A percentile compares a stretch with the other conserved stretches of the same genome.
Conservation (phyloP, 306 rosid species). For the Trifolium pratense region DNA sequence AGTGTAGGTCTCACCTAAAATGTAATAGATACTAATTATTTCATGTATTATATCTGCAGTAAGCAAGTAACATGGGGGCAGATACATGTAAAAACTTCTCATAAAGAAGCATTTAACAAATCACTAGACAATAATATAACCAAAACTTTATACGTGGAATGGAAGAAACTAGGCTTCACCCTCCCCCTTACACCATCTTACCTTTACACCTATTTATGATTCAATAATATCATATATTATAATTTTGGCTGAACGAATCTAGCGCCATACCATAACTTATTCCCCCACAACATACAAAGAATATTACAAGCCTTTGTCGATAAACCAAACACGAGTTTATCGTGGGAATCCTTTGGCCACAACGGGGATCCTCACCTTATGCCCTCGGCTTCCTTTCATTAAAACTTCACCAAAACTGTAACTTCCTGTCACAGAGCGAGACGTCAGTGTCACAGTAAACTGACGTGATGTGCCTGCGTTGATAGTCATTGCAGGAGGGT, state of each 20-base stretch:
- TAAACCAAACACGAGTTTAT: conserved; percentile 53
- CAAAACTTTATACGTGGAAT: conserved; percentile 70
- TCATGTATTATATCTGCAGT: conserved; percentile 33
- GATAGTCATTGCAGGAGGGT: conserved; percentile 88
- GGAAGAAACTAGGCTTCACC: conserved; percentile 65
- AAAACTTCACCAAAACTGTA: conserved; percentile 90
- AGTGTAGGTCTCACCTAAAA: too few species aligned
- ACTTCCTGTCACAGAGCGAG: conserved; percentile 67
- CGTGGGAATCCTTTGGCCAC: conserved; percentile 79
- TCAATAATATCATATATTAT: conserved; percentile 49
- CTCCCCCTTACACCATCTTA: conserved; percentile 53
- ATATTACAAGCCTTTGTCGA: conserved; percentile 70
- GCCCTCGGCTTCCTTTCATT: conserved; percentile 93
- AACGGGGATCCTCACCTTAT: conserved; percentile 95
- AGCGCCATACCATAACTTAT: conserved; percentile 74
- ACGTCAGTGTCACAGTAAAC: conserved; percentile 70
- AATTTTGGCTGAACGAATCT: conserved; percentile 55
- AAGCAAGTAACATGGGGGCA: conserved; percentile 33
- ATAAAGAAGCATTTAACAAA: conserved; percentile 46
- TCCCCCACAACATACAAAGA: conserved; percentile 93
- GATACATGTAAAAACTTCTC: conserved; percentile 39
- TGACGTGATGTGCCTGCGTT: conserved; percentile 66
- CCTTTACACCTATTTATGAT: conserved; percentile 73
- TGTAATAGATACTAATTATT: conserved; percentile 23
- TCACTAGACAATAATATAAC: conserved; percentile 52